These are phyloP conservation scores for Asterella californica DNA, from an alignment of 225 moss, liverwort and hornwort species.

Conservation along the genomic window DNA sequence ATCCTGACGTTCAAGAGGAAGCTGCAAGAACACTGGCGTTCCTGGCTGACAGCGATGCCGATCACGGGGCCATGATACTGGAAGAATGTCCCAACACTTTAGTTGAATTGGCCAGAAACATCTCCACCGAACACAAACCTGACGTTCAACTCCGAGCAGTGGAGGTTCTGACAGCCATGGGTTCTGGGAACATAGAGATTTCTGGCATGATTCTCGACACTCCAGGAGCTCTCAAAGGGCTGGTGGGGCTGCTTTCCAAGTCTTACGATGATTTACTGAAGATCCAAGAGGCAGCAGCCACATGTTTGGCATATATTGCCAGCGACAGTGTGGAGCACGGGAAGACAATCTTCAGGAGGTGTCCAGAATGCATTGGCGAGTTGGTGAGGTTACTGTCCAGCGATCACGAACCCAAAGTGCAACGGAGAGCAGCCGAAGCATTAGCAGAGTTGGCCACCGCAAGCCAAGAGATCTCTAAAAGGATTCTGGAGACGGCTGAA, in stretches of 20 bases:
- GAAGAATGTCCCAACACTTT: constrained; percentile 25
- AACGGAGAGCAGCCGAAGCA: constrained; percentile 23
- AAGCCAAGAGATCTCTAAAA: constrained; percentile 7
- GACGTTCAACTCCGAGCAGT: constrained; percentile 24
- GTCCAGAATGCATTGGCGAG: not conserved
- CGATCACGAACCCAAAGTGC: constrained; percentile 11
- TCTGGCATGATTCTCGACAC: constrained; percentile 21
- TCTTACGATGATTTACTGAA: constrained; percentile 7
- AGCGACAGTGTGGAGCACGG: constrained; percentile 20
- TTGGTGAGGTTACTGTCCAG: constrained; percentile 15
- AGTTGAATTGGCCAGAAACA: constrained; percentile 5
- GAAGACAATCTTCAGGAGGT: constrained; percentile 4
- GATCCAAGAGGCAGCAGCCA: constrained; percentile 17
- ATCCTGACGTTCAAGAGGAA: constrained; percentile 16
- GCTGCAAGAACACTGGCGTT: constrained; percentile 24
- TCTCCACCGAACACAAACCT: constrained; percentile 5
- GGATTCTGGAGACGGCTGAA: constrained; percentile 15
- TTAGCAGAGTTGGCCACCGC: constrained; percentile 13
- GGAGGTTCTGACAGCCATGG: constrained; percentile 18
- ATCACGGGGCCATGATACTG: constrained; percentile 23
- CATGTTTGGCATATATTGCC: constrained; percentile 10
- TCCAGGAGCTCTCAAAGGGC: constrained; percentile 4
- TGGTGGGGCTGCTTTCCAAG: constrained; percentile 8
- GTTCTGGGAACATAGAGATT: constrained; percentile 12
- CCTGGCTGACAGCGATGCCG: constrained; percentile 19